Conservation (phyloP, 257 asterid genomes). For the Coffea canephora region DNA sequence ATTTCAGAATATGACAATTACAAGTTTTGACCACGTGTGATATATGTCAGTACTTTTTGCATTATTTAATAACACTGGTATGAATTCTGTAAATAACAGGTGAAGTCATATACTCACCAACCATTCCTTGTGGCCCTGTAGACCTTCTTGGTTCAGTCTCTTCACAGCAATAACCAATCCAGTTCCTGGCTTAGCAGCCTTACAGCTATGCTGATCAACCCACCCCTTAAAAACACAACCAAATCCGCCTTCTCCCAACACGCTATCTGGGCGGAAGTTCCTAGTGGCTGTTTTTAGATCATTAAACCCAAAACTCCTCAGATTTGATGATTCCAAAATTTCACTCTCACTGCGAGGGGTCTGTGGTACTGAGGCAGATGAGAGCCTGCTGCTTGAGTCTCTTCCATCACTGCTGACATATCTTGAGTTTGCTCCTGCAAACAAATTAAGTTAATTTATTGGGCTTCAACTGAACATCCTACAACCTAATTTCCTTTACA, state of each 20-base stretch:
- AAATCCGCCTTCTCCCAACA: conserved; percentile 82
- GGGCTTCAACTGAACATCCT: background rate
- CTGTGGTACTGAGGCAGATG: conserved; percentile 40
- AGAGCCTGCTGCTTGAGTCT: conserved; percentile 44
- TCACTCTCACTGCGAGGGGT: conserved; percentile 64
- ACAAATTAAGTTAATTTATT: background rate
- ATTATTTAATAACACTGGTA: background rate
- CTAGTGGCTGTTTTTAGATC: conserved; percentile 69
- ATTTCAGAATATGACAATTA: background rate
- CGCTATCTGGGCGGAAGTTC: conserved; percentile 87
- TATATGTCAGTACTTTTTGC: background rate
- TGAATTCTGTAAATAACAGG: background rate
- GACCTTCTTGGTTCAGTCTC: conserved; percentile 71
- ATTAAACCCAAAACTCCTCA: conserved; percentile 57
- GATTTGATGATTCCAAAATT: conserved; percentile 45
- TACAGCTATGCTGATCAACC: conserved; percentile 64
- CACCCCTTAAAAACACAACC: conserved; percentile 86
- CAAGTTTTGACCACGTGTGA: background rate
- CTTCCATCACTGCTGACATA: conserved; percentile 32
- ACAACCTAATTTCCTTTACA: background rate
- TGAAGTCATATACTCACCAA: conserved; percentile 44
- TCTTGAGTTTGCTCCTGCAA: conserved; percentile 42
- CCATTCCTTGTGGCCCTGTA: conserved; percentile 90
- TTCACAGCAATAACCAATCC: conserved; percentile 78
- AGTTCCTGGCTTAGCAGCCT: conserved; percentile 73